Evolutionary conservation across 345 rosid species (phyloP).

Genomic region (Bruguiera parviflora): DNA sequence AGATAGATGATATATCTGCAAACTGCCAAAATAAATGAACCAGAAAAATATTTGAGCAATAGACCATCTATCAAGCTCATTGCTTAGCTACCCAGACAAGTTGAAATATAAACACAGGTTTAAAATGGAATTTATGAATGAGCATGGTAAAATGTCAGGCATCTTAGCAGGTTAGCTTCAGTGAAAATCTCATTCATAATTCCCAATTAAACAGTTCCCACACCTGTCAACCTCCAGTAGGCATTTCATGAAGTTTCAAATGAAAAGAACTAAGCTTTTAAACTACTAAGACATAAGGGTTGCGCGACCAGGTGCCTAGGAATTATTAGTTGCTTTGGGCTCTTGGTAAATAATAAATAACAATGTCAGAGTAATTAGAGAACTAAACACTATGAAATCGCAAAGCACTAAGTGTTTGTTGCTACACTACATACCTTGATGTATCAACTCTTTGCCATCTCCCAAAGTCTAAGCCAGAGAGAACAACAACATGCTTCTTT

Average conservation of each 20-base stretch:
- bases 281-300: not conserved
- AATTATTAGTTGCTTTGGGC: constrained; percentile 1
- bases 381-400: not conserved
- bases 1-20: constrained; percentile 68
- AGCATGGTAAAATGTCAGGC: not conserved
- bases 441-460: constrained; percentile 74
- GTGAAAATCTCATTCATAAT: not conserved
- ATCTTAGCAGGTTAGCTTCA: not conserved
- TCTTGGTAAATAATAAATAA: not conserved
- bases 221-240: not conserved
- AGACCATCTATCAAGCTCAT: not conserved
- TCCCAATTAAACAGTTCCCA: not conserved
- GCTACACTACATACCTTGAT: constrained; percentile 58
- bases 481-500: constrained; percentile 62
- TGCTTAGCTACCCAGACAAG: not conserved
- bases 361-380: not conserved
- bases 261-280: not conserved
- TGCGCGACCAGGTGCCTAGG: not conserved
- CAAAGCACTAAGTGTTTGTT: not conserved
- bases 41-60: not conserved
- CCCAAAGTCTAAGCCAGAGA: constrained; percentile 88
- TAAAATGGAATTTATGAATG: not conserved
- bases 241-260: not conserved
- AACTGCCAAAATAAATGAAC: constrained; percentile 29
- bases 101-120: not conserved